Base-by-base conservation (phyloP, 306 rosid genomes). In the Castanospermum australe region DNA sequence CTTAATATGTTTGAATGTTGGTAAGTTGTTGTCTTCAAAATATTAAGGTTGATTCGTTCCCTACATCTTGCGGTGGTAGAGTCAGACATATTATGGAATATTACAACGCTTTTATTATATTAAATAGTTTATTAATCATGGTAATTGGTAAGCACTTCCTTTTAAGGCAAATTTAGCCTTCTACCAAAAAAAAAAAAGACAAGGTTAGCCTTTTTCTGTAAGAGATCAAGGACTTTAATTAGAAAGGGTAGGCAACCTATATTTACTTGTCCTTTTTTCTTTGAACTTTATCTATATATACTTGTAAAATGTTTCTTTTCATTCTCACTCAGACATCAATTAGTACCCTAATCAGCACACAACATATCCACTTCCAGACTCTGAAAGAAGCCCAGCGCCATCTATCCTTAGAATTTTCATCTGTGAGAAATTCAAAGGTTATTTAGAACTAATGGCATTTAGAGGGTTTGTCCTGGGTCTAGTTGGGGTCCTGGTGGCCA, bases 181-280 rank as follows among this genome's bases (percentile, higher is more conserved):
- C n/a, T n/a, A n/a, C n/a, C n/a, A n/a, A n/a, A n/a, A n/a, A n/a
- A n/a, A n/a, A n/a, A n/a, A n/a, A n/a, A n/a, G 54, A 69, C 60
- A 44, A 44, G 36, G 6, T 15, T 60, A 9, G 35, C 17, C 15
- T 14, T 13, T 10, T 3, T 6, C 0, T 48, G 13, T 11, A 50
- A 24, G 10, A 45, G 6, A 30, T n/a, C n/a, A n/a, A 11, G 25
- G 12, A 25, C 9, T 56, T n/a, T 36, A 60, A 60, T 59, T 75
- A 71, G 64, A 50, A 48, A 59, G 70, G 75, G 86, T 89, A 82
- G 94, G 92, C 59, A 81, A 92, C 85, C 94, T 71, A 83, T 70
- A 80, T 57, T 21, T 63, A 83, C 89, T 72, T 52, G 81, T 79
- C 68, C n/a, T 48, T 59, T 28, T 39, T 35, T 48, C 39, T 55